Evolutionary conservation across 345 rosid genomes (phyloP), one percentile per base, ranked within the genome.

Genomic region (Corchorus olitorius): DNA sequence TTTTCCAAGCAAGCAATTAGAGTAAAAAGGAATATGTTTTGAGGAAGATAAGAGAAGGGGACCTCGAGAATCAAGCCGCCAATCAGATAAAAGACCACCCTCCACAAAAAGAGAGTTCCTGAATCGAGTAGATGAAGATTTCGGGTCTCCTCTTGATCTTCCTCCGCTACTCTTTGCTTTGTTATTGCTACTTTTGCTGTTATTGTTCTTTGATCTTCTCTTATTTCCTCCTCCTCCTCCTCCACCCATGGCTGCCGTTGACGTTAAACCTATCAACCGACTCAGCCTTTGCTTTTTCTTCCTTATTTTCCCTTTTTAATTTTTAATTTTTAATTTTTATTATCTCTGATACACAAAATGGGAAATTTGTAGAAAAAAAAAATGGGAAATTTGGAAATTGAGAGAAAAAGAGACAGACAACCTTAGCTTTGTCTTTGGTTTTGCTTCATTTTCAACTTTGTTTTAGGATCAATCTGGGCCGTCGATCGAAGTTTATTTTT

Each of bases 21-120:
- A 22, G 2, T 8, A 65, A 37, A 19, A 33, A 52, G 19, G 33
- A 11, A 33, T 16, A 33, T 39, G 8, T 2, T 34, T 43, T 3
- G 14, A 82, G 77, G 60, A 86, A 67, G 19, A 85, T 83, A 8
- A 81, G 50, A 34, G 84, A 70, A 37, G 78, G 55, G 27, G 83
- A 72, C 77, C 71, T 75, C 39, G 34, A 70, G 87, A 75, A 55
- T 54, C 81, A 75, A 58, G 81, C 22, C 81, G 77, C 91, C 94
- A 91, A 79, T 94, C 97, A 1, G 91, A 84, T 76, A 94, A 81
- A 62, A 82, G 65, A 16, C 97, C 98, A 37, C 97, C 98, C 49
- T 92, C 97, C 0, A 91, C 91, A 60, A 94, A 94, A 67, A 88
- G 83, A 73, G 89, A 79, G 65, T 63, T 73, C 70, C 72, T 78